Base-by-base conservation (phyloP, 176 grass and related monocot genomes). In the Thinopyrum elongatum region DNA sequence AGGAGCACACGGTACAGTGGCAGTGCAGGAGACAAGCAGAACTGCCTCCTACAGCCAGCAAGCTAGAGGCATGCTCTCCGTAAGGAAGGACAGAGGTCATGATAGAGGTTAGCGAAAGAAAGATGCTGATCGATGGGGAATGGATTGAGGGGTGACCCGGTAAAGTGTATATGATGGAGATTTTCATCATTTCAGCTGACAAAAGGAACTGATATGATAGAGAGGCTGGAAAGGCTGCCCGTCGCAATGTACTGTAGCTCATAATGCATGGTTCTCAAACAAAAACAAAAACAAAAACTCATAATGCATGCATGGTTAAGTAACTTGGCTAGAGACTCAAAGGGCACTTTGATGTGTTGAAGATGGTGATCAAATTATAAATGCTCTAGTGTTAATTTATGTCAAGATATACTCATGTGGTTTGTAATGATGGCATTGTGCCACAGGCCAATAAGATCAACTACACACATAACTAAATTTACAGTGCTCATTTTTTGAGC, bases 181-280 rank as follows among this genome's bases (percentile, higher is more conserved):
- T 47, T 75, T 84, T 68, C 60, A 38, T 87, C 60, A 61, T 70
- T 82, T 82, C 76, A 87, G 31, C 81, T 80, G 75, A 80, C 80
- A 83, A 90, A 22, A 75, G 73, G 38, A 6, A 51, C 44, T 8
- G 47, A 51, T 51, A 51, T 83, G 80, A 36, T 73, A 78, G 30
- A 16, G n/a, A 64, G n/a, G 25, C 46, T 71, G 29, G 10, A 10
- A 72, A 85, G 78, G 78, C 62, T 82, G 83, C 6, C 7, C 25
- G 8, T 75, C 47, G 19, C 66, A 5, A 69, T 31, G 17, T 66
- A 82, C n/a, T 34, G 30, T 66, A 84, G 38, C 28, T 34, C 55
- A 81, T 51, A 51, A 16, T 51, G 47, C 47, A 51, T 51, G 42
- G 42, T 46, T 46, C 42, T 46, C 39, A 42, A 42, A 41, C 39